A percentile compares a stretch with the other conserved stretches of the same genome.
Conservation (phyloP, 495 filamentous ascomycete genomes). For the Penicillium chermesinum region DNA sequence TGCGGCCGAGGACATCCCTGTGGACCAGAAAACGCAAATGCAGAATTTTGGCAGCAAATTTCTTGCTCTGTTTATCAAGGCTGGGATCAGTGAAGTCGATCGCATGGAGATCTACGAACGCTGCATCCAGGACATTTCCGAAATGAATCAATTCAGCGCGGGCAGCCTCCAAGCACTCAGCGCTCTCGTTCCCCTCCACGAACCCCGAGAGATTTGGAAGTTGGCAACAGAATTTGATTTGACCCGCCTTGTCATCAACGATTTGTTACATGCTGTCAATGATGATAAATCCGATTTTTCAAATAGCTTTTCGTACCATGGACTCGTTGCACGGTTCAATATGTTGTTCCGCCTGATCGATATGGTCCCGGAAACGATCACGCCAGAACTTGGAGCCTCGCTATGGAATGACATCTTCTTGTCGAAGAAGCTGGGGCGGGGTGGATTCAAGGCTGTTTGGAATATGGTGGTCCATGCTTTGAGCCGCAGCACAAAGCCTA, state of each 20-base stretch:
- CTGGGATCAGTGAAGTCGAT: slow-evolving; percentile 44
- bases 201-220: slow-evolving; percentile 44
- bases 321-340: slow-evolving; percentile 48
- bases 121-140: slow-evolving; percentile 55
- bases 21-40: slow-evolving; percentile 36
- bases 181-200: slow-evolving; percentile 47
- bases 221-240: slow-evolving; percentile 51
- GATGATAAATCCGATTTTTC: slow-evolving; percentile 32
- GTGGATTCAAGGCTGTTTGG: slow-evolving; percentile 61
- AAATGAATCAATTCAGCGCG: slow-evolving; percentile 48
- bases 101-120: slow-evolving; percentile 51
- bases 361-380: slow-evolving; percentile 55
- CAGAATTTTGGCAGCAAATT: slow-evolving; percentile 57
- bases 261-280: slow-evolving; percentile 45
- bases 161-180: slow-evolving; percentile 71
- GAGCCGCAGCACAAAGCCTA: slow-evolving; percentile 40
- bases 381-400: slow-evolving; percentile 51
- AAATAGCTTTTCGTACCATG: slow-evolving; percentile 32
- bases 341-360: slow-evolving; percentile 54
- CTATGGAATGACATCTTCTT: slow-evolving; percentile 69
- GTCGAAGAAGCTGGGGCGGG: slow-evolving; percentile 46
- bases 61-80: slow-evolving; percentile 46
- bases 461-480: slow-evolving; percentile 52
- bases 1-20: slow-evolving; percentile 29
- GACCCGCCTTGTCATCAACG: slow-evolving; percentile 45